These are phyloP conservation scores for Leccinum variabile DNA, from an alignment of 1,284 basidiomycete species.

Conservation along the genomic window DNA sequence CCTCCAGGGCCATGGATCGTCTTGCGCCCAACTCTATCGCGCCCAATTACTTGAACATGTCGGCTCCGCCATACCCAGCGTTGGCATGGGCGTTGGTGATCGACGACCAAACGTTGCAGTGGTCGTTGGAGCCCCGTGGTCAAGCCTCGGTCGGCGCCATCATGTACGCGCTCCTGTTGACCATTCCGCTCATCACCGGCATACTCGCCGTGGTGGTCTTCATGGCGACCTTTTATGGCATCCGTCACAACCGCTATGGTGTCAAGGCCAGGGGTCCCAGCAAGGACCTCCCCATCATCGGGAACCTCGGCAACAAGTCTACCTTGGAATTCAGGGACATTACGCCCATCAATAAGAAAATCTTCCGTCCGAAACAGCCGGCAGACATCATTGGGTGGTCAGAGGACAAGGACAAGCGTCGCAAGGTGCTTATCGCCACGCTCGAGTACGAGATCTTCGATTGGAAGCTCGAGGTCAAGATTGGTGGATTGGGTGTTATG, in stretches of 20 bases:
- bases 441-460: constrained; percentile 95
- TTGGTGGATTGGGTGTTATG: constrained; percentile 95
- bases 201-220: constrained; percentile 80
- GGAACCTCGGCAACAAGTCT: constrained; percentile 64
- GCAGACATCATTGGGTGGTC: constrained; percentile 87
- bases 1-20: constrained; percentile 67
- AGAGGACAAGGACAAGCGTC: constrained; percentile 83
- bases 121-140: constrained; percentile 80
- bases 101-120: constrained; percentile 74
- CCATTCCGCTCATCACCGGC: constrained; percentile 84
- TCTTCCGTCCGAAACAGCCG: constrained; percentile 58
- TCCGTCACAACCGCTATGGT: constrained; percentile 91
- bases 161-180: constrained; percentile 79
- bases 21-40: constrained; percentile 84
- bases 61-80: constrained; percentile 76
- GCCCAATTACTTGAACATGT: constrained; percentile 87
- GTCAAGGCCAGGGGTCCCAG: constrained; percentile 66
- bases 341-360: constrained; percentile 56
- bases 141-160: constrained; percentile 76
- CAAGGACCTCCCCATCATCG: constrained; percentile 78
- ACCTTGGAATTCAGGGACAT: constrained; percentile 59
- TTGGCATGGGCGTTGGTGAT: constrained; percentile 83
- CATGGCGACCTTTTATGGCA: constrained; percentile 94
- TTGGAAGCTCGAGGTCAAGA: constrained; percentile 96
- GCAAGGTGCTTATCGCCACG: constrained; percentile 87